phyloP scores from a whole-genome alignment of 371 early-diverging fungal species.

The Cokeromyces recurvatus region DNA sequence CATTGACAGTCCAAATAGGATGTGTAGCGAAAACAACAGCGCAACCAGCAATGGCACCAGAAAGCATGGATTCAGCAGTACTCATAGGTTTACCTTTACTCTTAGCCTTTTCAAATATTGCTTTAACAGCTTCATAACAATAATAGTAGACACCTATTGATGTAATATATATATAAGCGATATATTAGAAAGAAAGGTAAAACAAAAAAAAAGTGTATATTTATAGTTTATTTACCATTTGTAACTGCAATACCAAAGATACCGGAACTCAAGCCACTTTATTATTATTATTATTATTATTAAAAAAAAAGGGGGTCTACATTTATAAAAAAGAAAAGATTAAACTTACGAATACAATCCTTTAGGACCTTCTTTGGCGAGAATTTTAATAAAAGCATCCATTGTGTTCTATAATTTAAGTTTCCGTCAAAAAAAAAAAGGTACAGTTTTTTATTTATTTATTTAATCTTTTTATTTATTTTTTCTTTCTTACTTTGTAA shows the following conservation, averaged over 20 bases:
- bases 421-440: too few relatives aligned
- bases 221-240: constrained; percentile 60
- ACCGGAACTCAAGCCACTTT: constrained; percentile 94
- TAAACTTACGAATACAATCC: constrained; percentile 86
- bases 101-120: constrained; percentile 68
- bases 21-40: constrained; percentile 88
- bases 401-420: constrained; percentile 48
- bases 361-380: constrained; percentile 82
- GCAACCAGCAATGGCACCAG: constrained; percentile 90
- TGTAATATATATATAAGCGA: not conserved
- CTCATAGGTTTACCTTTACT: constrained; percentile 59
- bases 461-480: too few relatives aligned
- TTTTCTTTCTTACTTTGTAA: constrained; percentile 49
- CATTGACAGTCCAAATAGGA: constrained; percentile 97
- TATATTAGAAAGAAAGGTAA: not conserved
- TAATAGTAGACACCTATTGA: constrained; percentile 83
- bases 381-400: constrained; percentile 82
- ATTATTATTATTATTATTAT: too few relatives aligned
- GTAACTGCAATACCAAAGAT: constrained; percentile 94
- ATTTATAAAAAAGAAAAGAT: not conserved
- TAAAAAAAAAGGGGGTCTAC: not conserved
- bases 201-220: too few relatives aligned
- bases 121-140: constrained; percentile 91
- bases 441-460: too few relatives aligned
- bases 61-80: constrained; percentile 82